phyloP scores from a whole-genome alignment of 2,329 filamentous ascomycete species.

The Aspergillus spinulosporus region DNA sequence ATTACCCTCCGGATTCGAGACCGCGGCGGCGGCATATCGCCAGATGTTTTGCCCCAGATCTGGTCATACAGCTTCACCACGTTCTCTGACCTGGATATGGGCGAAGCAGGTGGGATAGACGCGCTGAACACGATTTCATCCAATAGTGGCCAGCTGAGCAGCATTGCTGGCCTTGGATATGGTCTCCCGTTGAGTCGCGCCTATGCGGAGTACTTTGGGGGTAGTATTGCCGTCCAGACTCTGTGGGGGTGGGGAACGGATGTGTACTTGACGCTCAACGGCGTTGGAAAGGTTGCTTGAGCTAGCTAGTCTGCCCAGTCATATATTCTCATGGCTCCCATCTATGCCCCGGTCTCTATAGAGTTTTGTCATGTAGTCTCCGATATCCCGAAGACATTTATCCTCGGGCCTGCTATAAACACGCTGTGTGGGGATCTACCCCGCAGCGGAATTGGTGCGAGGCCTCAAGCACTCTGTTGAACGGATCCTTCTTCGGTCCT shows the following conservation, averaged over 20 bases:
- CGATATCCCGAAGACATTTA: background rate
- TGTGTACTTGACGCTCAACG: constrained; percentile 63
- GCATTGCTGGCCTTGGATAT: constrained; percentile 90
- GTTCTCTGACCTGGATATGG: constrained; percentile 68
- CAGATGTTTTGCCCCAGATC: constrained; percentile 79
- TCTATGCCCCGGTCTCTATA: background rate
- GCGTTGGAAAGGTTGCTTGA: constrained; percentile 54
- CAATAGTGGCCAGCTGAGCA: constrained; percentile 70
- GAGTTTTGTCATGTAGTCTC: background rate
- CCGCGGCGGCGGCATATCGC: constrained; percentile 87
- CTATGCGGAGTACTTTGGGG: constrained; percentile 97
- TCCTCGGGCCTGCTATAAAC: background rate
- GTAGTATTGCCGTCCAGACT: constrained; percentile 92
- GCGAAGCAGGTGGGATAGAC: constrained; percentile 59
- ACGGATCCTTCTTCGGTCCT: background rate
- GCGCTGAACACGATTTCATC: constrained; percentile 74
- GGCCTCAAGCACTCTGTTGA: background rate
- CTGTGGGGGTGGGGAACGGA: constrained; percentile 87
- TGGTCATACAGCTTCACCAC: constrained; percentile 99
- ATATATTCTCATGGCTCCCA: too few relatives aligned
- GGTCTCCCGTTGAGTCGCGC: constrained; percentile 86
- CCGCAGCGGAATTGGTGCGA: constrained; percentile 20
- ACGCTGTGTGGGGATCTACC: constrained; percentile 8
- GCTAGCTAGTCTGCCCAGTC: background rate
- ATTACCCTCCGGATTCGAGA: constrained; percentile 96